These are phyloP conservation scores for Calonectria pseudoturangicola DNA, from an alignment of 2,329 filamentous ascomycete genomes.

Conservation along the genomic window DNA sequence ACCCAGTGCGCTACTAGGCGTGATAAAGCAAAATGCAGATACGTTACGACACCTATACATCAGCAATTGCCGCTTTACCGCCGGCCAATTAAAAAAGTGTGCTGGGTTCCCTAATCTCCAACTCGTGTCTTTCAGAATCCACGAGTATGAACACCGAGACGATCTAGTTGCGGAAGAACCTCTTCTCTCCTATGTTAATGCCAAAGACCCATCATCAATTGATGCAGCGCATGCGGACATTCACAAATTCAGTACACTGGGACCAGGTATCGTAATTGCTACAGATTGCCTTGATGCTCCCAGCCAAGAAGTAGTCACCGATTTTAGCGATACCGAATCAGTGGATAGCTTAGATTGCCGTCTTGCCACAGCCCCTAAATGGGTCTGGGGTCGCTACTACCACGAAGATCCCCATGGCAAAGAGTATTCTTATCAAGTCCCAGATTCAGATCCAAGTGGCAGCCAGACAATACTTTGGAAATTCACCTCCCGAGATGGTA, in stretches of 20 bases:
- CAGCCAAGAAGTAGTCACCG: neutral
- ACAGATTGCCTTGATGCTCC: neutral
- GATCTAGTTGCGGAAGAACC: neutral
- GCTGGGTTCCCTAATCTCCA: neutral
- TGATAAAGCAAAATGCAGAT: neutral
- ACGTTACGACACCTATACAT: neutral
- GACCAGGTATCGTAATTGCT: neutral
- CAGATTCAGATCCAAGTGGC: neutral
- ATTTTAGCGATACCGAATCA: constrained; percentile 3
- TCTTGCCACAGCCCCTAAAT: neutral
- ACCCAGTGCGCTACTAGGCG: neutral
- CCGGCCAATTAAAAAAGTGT: neutral
- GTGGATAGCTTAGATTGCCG: neutral
- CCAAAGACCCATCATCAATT: too few species aligned
- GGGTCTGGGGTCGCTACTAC: constrained; percentile 16
- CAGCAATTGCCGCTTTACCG: neutral
- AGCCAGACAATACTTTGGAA: neutral
- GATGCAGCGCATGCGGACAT: neutral
- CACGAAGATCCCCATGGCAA: neutral
- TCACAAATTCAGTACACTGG: neutral
- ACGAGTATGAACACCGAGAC: neutral
- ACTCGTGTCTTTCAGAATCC: neutral
- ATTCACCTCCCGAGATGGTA: constrained; percentile 15
- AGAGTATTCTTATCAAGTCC: constrained; percentile 9
- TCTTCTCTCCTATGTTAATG: neutral